Percentiles rank a stretch among this genome's conserved stretches.
phyloP scores from a whole-genome alignment of 331 rosid species.

The Telfairia occidentalis region DNA sequence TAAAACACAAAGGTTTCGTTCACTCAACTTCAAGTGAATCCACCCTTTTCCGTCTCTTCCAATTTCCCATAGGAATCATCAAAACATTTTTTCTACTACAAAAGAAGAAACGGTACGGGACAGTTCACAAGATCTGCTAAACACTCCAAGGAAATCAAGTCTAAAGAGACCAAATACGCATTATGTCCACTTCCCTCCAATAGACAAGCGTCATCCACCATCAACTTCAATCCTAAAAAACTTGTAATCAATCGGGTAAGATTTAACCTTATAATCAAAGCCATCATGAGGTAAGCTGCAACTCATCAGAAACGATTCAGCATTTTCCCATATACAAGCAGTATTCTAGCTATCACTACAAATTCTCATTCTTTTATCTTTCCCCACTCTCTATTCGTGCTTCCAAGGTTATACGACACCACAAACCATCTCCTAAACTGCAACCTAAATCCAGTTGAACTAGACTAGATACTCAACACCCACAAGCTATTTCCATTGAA shows the following conservation, averaged over 20 bases:
- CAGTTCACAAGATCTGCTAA: not conserved
- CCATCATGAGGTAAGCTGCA: not conserved
- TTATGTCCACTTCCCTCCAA: not conserved
- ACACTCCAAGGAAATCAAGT: not conserved
- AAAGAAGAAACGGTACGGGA: not conserved
- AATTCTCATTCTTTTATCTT: not conserved
- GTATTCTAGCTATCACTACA: not conserved
- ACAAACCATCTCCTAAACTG: not conserved
- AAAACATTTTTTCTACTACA: not conserved
- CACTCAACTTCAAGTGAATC: not conserved
- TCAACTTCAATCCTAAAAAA: not conserved
- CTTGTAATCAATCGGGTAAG: not conserved
- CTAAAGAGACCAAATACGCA: not conserved
- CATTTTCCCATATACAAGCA: not conserved
- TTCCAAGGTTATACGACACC: not conserved
- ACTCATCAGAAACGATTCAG: not conserved
- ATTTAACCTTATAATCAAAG: not conserved
- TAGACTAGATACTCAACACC: not conserved
- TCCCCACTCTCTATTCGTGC: not conserved
- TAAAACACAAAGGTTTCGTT: not conserved
- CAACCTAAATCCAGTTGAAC: not conserved
- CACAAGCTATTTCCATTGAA: not conserved
- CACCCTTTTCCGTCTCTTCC: not conserved
- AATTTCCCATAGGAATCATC: not conserved
- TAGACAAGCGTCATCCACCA: not conserved